phyloP scores from a whole-genome alignment of 2,329 filamentous ascomycete genomes.

The Penicillium sp. region DNA sequence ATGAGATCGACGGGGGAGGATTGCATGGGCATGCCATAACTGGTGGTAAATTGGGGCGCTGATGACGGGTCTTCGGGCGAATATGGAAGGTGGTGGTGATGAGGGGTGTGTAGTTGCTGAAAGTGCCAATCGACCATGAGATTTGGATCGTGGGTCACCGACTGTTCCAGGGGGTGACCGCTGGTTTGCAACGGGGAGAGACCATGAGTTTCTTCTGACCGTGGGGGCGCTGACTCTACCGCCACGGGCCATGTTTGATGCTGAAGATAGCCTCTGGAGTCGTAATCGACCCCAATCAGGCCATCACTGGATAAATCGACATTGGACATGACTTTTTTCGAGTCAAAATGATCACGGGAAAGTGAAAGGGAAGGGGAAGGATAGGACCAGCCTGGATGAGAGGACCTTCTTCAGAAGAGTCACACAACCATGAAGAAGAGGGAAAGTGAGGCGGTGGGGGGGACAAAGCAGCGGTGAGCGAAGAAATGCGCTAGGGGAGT shows the following conservation, averaged over 20 bases:
- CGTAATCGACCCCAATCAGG: slow-evolving; percentile 49
- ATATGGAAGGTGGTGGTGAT: slow-evolving; percentile 40
- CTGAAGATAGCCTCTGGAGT: slow-evolving; percentile 48
- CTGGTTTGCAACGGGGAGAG: slow-evolving; percentile 46
- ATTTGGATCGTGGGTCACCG: slow-evolving; percentile 44
- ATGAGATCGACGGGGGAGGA: slow-evolving; percentile 54
- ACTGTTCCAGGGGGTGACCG: slow-evolving; percentile 45
- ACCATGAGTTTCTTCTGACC: slow-evolving; percentile 40
- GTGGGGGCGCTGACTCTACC: slow-evolving; percentile 41
- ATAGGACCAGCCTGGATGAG: slow-evolving; percentile 34
- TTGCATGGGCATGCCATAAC: slow-evolving; percentile 52
- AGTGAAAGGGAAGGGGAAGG: slow-evolving; percentile 27
- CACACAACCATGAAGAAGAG: slow-evolving; percentile 26
- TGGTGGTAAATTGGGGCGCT: slow-evolving; percentile 54
- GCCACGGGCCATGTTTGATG: slow-evolving; percentile 44
- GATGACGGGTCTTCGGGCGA: slow-evolving; percentile 53
- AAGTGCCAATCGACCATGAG: slow-evolving; percentile 50
- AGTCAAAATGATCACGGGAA: slow-evolving; percentile 33
- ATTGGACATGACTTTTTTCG: slow-evolving; percentile 42
- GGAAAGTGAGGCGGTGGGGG: slow-evolving; percentile 40
- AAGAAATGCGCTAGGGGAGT: slow-evolving; percentile 40
- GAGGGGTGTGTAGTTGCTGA: slow-evolving; percentile 39
- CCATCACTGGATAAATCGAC: slow-evolving; percentile 47
- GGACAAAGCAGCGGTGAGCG: slow-evolving; percentile 47
- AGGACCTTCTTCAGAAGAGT: slow-evolving; percentile 29